Evolutionary conservation across 345 rosid genomes (phyloP), one percentile per base, ranked within the genome.

Genomic region (Hibiscus syriacus): DNA sequence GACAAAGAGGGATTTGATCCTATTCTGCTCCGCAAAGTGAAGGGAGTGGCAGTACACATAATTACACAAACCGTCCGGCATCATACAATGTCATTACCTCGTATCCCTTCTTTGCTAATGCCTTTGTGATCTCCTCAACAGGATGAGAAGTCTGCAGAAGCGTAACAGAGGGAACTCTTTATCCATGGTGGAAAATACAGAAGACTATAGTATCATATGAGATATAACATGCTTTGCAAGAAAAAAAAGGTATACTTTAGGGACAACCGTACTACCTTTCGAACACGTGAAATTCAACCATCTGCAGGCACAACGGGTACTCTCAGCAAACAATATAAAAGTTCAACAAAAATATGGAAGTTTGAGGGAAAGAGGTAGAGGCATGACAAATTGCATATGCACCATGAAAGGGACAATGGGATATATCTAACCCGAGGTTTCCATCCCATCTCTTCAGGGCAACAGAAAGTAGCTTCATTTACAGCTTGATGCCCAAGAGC

Each of bases 361-460:
- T 45, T 45, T 1, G 49, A 45, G 49, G 6, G 49, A 13, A 43
- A 43, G 19, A 16, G 19, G 49, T 45, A 14, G 49, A 4, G 49
- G 45, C 45, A 13, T 43, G 48, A 0, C 16, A 43, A 12, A 43
- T 43, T 43, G 14, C n/a, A 43, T 11, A 32, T 19, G 68, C 45
- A 49, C 29, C 16, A 32, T 32, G 41, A 6, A 30, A 11, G 11
- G 19, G 29, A 19, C 14, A 19, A 39, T 38, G 49, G 13, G 70
- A 70, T 27, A 55, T 22, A 39, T 70, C 74, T 66, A 70, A 90
- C 98, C 98, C 90, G 98, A 73, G 98, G 97, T 73, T 93, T 90
- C 98, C 98, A 92, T 67, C 96, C 97, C 95, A 86, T 78, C 82
- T 94, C 96, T 81, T 94, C 99, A 0, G 99, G 96, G 64, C 96